These are phyloP conservation scores for Sporisorium exsertum DNA, from an alignment of 1,284 basidiomycete genomes.

Conservation along the genomic window DNA sequence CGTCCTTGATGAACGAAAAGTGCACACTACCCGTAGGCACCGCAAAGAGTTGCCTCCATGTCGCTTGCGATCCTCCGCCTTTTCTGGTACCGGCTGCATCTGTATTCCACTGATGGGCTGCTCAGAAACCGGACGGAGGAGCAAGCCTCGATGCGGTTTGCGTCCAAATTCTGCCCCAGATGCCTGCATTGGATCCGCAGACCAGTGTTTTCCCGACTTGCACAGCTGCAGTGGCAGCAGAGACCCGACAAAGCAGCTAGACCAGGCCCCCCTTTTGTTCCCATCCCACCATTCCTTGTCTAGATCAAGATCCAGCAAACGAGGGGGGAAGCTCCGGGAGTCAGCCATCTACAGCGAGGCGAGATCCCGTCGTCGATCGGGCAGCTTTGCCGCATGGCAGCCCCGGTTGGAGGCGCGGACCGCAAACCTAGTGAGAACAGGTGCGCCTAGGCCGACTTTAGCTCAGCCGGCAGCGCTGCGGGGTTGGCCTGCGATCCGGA, in stretches of 20 bases:
- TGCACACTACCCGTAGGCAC: slow-evolving; percentile 27
- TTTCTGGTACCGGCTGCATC: slow-evolving; percentile 17
- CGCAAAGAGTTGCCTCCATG: slow-evolving; percentile 37
- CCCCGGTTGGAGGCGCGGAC: slow-evolving; percentile 47
- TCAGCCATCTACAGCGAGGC: slow-evolving; percentile 48
- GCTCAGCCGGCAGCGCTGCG: slow-evolving; percentile 13
- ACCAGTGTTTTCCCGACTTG: not conserved
- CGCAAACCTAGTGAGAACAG: slow-evolving; percentile 46
- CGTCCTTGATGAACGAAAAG: slow-evolving; percentile 41
- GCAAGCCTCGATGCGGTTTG: slow-evolving; percentile 32
- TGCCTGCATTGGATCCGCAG: not conserved
- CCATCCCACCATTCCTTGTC: slow-evolving; percentile 19
- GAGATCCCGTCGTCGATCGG: slow-evolving; percentile 52
- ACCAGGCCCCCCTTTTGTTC: slow-evolving; percentile 30
- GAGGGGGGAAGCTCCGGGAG: slow-evolving; percentile 37
- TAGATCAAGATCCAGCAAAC: slow-evolving; percentile 23
- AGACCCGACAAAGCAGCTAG: slow-evolving; percentile 24
- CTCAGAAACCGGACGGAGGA: slow-evolving; percentile 4
- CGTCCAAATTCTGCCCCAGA: slow-evolving; percentile 3
- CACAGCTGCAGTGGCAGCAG: slow-evolving; percentile 32
- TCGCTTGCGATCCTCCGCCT: slow-evolving; percentile 10
- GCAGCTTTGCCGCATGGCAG: slow-evolving; percentile 37
- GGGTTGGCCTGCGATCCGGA: slow-evolving; percentile 54
- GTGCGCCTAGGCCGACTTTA: slow-evolving; percentile 12
- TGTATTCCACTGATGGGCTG: slow-evolving; percentile 34